These are phyloP conservation scores for Pythium guiyangense DNA, from an alignment of 352 stramenopile genomes.

Conservation along the genomic window DNA sequence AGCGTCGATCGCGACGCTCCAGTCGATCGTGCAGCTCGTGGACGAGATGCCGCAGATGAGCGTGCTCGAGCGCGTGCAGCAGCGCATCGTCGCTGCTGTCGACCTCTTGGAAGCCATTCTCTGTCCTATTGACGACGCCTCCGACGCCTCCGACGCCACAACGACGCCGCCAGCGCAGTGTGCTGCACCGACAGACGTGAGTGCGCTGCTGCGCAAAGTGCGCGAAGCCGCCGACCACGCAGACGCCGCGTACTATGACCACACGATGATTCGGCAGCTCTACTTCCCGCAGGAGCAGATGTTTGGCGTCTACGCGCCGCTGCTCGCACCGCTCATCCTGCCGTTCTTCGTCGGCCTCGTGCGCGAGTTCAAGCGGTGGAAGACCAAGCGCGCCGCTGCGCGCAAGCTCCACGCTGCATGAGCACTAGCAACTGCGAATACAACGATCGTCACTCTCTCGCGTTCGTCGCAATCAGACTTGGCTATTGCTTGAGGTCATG, in stretches of 20 bases:
- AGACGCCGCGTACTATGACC: slow-evolving; percentile 57
- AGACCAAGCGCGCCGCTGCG: slow-evolving; percentile 22
- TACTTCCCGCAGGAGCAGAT: slow-evolving; percentile 74
- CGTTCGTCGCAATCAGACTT: no score
- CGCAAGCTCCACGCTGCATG: not conserved
- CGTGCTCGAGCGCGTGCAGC: slow-evolving; percentile 58
- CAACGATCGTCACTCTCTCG: not conserved
- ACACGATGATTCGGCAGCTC: slow-evolving; percentile 68
- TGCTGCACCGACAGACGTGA: slow-evolving; percentile 23
- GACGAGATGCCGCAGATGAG: slow-evolving; percentile 66
- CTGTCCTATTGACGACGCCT: slow-evolving; percentile 9
- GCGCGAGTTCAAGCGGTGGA: slow-evolving; percentile 46
- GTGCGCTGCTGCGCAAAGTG: slow-evolving; percentile 26
- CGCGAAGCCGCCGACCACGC: slow-evolving; percentile 44
- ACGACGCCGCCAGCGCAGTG: slow-evolving; percentile 13
- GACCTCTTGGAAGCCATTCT: slow-evolving; percentile 49
- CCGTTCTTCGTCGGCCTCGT: slow-evolving; percentile 53
- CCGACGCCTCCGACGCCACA: not conserved
- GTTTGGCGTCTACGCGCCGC: slow-evolving; percentile 54
- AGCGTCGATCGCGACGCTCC: slow-evolving; percentile 56
- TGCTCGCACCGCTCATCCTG: slow-evolving; percentile 56
- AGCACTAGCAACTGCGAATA: not conserved
- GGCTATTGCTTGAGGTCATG: no score
- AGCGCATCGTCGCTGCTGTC: slow-evolving; percentile 45
- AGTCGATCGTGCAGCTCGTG: slow-evolving; percentile 70